Conservation (phyloP, 1,284 basidiomycete genomes). For the Boletellus deceptivus region DNA sequence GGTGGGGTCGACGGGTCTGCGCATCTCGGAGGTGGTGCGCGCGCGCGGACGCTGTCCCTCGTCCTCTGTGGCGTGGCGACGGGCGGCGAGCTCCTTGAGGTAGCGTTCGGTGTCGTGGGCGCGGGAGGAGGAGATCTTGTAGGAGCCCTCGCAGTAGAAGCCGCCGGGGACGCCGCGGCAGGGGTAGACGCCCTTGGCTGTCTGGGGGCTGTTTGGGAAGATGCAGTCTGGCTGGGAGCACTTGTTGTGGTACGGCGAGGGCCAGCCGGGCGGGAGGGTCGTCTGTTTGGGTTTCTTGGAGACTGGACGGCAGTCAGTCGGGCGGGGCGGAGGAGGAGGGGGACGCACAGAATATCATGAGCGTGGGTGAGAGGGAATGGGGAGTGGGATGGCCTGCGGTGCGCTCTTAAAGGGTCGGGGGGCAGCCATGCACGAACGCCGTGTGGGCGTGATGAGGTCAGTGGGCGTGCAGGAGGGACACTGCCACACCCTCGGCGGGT, state of each 20-base stretch:
- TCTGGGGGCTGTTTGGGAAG: constrained; percentile 38
- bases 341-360: constrained; percentile 34
- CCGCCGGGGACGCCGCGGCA: constrained; percentile 35
- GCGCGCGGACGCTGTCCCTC: constrained; percentile 22
- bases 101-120: constrained; percentile 35
- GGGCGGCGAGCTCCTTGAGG: constrained; percentile 26
- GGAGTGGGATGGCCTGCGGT: constrained; percentile 14
- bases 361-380: constrained; percentile 15
- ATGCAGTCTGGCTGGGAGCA: constrained; percentile 35
- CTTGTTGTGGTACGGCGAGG: constrained; percentile 41
- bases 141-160: constrained; percentile 37
- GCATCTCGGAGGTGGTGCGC: constrained; percentile 28
- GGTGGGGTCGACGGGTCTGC: constrained; percentile 20
- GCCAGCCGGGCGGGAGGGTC: constrained; percentile 35
- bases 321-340: not conserved
- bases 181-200: constrained; percentile 33
- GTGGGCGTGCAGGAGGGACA: constrained; percentile 18
- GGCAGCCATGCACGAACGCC: constrained; percentile 32
- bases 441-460: constrained; percentile 34
- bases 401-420: constrained; percentile 28
- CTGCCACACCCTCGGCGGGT: constrained; percentile 22
- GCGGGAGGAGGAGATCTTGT: constrained; percentile 34
- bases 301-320: constrained; percentile 16
- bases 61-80: constrained; percentile 24
- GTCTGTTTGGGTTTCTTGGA: constrained; percentile 29